Percentiles rank a stretch among this genome's conserved stretches.
Conservation (phyloP, 257 asterid genomes). For the Eustoma russellianum region DNA sequence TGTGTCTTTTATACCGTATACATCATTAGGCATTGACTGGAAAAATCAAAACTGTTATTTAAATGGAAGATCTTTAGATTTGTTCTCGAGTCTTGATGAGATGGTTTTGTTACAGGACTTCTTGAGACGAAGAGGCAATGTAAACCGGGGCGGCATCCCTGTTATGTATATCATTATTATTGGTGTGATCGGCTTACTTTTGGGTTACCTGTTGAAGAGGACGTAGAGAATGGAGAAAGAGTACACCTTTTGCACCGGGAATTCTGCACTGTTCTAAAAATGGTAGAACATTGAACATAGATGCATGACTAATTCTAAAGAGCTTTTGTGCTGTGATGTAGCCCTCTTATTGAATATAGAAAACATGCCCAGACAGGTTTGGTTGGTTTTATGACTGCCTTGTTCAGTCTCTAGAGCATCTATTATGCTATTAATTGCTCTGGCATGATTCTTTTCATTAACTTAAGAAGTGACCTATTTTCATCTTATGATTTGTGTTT, state of each 20-base stretch:
- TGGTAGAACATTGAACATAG: slow-evolving; percentile 29
- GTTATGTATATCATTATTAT: slow-evolving; percentile 50
- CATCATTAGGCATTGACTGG: too few relatives aligned
- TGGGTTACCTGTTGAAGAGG: slow-evolving; percentile 79
- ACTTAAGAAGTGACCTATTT: slow-evolving; percentile 21
- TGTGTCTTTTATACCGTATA: too few relatives aligned
- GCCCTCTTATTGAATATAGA: slow-evolving; percentile 40
- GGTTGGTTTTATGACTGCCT: slow-evolving; percentile 37
- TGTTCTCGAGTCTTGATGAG: too few relatives aligned
- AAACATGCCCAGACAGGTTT: slow-evolving; percentile 12
- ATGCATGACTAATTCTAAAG: slow-evolving; percentile 22
- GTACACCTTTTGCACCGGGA: background rate
- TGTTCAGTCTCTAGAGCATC: slow-evolving; percentile 31
- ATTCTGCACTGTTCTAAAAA: slow-evolving; percentile 21
- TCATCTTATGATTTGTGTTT: background rate
- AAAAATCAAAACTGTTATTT: too few relatives aligned
- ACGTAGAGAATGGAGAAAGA: slow-evolving; percentile 22
- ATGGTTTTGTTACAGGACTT: slow-evolving; percentile 38
- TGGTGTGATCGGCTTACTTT: slow-evolving; percentile 60
- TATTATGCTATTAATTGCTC: slow-evolving; percentile 32
- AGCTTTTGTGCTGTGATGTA: slow-evolving; percentile 35
- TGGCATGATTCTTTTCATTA: slow-evolving; percentile 21
- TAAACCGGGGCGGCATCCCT: slow-evolving; percentile 54
- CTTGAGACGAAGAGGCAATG: slow-evolving; percentile 58
- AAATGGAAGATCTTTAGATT: too few relatives aligned